phyloP scores from a whole-genome alignment of 2,329 filamentous ascomycete genomes.

The Myriosclerotinia curreyana region DNA sequence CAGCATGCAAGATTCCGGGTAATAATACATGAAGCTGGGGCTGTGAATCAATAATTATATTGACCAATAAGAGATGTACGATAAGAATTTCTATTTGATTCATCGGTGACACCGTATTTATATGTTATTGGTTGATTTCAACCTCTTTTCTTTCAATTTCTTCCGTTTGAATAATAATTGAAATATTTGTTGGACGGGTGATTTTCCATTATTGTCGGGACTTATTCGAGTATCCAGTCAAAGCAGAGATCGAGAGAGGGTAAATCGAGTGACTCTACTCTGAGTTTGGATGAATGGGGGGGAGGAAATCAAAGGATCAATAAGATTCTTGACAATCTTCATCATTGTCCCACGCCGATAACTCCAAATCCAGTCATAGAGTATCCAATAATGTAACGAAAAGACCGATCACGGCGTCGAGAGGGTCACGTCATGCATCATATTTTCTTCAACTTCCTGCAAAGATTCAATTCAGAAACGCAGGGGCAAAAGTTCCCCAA shows the following conservation, averaged over 20 bases:
- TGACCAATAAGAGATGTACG: slow-evolving; percentile 17
- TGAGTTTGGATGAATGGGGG: neutral
- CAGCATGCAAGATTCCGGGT: slow-evolving; percentile 3
- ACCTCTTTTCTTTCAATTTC: neutral
- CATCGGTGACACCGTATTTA: slow-evolving; percentile 21
- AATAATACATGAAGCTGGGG: slow-evolving; percentile 5
- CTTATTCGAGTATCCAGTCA: neutral
- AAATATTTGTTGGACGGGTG: neutral
- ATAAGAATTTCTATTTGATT: slow-evolving; percentile 24
- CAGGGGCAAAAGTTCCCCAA: neutral
- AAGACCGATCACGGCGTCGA: slow-evolving; percentile 15
- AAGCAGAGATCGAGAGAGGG: neutral
- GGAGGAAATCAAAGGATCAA: neutral
- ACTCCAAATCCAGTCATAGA: slow-evolving; percentile 1
- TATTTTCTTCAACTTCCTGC: neutral
- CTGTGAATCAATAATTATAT: neutral
- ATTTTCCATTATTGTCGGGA: neutral
- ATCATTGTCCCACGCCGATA: neutral
- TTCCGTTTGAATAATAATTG: neutral
- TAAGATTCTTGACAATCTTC: slow-evolving; percentile 3
- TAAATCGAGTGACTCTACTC: neutral
- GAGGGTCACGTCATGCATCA: slow-evolving; percentile 6
- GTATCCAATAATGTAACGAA: slow-evolving; percentile 4
- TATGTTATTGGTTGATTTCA: neutral
- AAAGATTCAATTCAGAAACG: neutral